These are phyloP conservation scores for Limnomonas spitsbergensis DNA, from an alignment of 139 green algal species.

Conservation along the genomic window DNA sequence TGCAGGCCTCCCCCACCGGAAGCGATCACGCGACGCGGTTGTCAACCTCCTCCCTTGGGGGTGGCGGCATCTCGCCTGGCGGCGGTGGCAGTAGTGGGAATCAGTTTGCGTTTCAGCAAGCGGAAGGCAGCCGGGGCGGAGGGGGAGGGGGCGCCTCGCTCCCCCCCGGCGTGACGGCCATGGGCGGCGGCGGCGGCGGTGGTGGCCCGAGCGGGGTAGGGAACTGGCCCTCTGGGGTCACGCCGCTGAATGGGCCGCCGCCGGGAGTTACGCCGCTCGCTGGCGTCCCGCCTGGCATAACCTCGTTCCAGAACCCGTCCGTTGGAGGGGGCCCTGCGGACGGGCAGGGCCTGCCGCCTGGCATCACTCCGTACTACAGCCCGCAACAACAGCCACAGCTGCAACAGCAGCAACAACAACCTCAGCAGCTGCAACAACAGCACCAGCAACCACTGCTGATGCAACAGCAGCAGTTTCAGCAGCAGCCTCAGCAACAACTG, in stretches of 20 bases:
- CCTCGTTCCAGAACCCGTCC: too few relatives aligned
- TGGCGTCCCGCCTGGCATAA: conserved; percentile 9
- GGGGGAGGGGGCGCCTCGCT: too few relatives aligned
- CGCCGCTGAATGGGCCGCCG: neutral
- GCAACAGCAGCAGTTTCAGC: neutral
- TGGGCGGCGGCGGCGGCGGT: neutral
- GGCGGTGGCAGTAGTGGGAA: too few relatives aligned
- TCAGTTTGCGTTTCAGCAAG: too few relatives aligned
- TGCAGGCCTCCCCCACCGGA: too few relatives aligned
- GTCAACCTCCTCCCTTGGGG: too few relatives aligned
- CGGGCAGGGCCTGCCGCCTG: neutral
- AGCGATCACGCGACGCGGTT: too few relatives aligned
- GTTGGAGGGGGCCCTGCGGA: neutral
- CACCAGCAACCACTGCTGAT: conserved; percentile 11
- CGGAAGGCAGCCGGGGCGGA: too few relatives aligned
- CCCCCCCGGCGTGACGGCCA: neutral
- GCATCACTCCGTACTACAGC: neutral
- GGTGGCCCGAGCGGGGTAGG: too few relatives aligned
- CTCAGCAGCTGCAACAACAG: conserved; percentile 2
- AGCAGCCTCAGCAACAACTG: too few relatives aligned
- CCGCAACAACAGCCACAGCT: conserved; percentile 4
- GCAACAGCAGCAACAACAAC: conserved; percentile 3
- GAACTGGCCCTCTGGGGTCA: too few relatives aligned
- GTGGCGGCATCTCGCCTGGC: too few relatives aligned
- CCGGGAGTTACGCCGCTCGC: conserved; percentile 6